Base-by-base conservation (phyloP, 768 basidiomycete species). In the Boletus rufocinnamomeus region DNA sequence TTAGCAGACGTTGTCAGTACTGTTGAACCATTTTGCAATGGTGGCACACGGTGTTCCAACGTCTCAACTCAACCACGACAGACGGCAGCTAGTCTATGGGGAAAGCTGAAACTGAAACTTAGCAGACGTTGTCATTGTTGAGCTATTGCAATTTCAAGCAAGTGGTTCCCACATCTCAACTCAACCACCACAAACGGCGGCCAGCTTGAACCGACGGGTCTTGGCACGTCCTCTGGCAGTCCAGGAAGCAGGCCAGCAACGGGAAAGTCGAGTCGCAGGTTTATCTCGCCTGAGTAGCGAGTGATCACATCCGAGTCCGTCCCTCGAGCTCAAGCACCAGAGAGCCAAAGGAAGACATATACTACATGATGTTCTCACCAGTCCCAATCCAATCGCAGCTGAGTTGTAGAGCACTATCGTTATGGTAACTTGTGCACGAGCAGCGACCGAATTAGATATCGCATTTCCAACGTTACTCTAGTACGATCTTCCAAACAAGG, bases 401-500 rank as follows among this genome's bases (percentile, higher is more conserved):
- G 13, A 30, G n/a, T n/a, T 8, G 51, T 7, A 48, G 41, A 53
- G 23, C 27, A 19, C 40, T 44, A 30, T 51, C 54, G 40, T 52
- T 35, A 41, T 21, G 27, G 16, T 43, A 40, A 41, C 19, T 37
- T 27, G 27, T 50, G 17, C 19, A 37, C 32, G 21, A 11, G 16
- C 17, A 50, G 28, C 46, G 28, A 54, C 53, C 46, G 37, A 52
- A 43, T 46, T 50, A 50, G 59, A 48, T 49, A 17, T 41, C 37
- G 16, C 25, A 34, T 34, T 45, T 50, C 27, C 50, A 34, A 34
- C 27, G 0, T 30, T 10, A 44, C 43, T 66, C 72, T 82, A 93
- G 69, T 93, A 93, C 23, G 88, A 90, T 65, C 93, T 81, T 40
- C 97, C 97, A 75, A 98, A 99, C 83, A 99, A 79, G 63, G 95